Evolutionary conservation across 768 basidiomycete genomes (phyloP).

Genomic region (Tricholoma saponaceum): DNA sequence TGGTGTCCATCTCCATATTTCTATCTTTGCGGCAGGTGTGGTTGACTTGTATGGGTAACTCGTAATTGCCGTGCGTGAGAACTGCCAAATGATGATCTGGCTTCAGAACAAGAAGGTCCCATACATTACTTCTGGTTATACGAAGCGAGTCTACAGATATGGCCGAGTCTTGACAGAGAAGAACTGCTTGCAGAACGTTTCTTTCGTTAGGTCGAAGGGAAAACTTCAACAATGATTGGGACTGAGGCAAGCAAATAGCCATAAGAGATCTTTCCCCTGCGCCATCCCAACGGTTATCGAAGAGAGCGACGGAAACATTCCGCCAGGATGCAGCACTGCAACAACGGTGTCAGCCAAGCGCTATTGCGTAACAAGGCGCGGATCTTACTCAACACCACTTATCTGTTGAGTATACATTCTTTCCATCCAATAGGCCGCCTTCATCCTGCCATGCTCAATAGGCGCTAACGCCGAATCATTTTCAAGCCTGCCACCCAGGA

Average conservation of each 20-base stretch:
- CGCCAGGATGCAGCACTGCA: conserved; percentile 39
- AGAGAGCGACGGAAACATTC: conserved; percentile 52
- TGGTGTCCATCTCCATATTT: conserved; percentile 19
- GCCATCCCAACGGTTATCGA: conserved; percentile 66
- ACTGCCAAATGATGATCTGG: conserved; percentile 51
- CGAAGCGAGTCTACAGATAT: conserved; percentile 54
- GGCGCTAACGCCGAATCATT: conserved; percentile 34
- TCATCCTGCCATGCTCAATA: conserved; percentile 62
- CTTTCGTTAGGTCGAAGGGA: conserved; percentile 41
- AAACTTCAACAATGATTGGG: conserved; percentile 43
- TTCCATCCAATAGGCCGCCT: conserved; percentile 72
- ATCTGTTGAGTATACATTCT: conserved; percentile 48
- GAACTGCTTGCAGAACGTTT: conserved; percentile 36
- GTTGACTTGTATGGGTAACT: conserved; percentile 34
- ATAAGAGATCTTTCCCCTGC: conserved; percentile 45
- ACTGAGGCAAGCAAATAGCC: conserved; percentile 50
- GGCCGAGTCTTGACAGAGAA: conserved; percentile 35
- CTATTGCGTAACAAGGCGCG: no score
- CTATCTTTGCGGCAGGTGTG: conserved; percentile 13
- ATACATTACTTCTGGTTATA: conserved; percentile 57
- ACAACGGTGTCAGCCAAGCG: not conserved
- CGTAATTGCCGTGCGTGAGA: conserved; percentile 54
- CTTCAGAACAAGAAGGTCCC: conserved; percentile 68
- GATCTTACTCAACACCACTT: conserved; percentile 44
- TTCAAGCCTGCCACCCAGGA: conserved; percentile 47